Conservation (phyloP, 768 basidiomycete species). For the Phanerodontia chrysosporium region DNA sequence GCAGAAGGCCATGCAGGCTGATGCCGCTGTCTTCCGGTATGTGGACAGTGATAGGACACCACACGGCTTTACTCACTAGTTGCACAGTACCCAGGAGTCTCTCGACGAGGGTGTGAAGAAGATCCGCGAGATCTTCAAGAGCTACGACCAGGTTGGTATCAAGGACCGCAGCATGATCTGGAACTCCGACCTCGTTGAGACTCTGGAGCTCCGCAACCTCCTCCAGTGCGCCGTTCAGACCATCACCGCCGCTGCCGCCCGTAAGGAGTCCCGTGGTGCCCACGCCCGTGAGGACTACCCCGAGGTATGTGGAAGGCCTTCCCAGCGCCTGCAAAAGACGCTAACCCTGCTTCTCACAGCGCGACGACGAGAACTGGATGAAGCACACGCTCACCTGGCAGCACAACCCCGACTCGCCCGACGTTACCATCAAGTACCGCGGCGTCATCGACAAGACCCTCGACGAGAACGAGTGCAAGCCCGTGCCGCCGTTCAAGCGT, state of each 20-base stretch:
- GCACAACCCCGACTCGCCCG: constrained; percentile 65
- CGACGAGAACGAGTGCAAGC: constrained; percentile 95
- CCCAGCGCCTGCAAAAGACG: not conserved
- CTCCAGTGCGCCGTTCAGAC: constrained; percentile 96
- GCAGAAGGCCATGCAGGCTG: constrained; percentile 99
- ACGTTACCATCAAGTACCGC: constrained; percentile 89
- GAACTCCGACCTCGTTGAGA: constrained; percentile 98
- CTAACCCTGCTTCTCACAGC: constrained; percentile 37
- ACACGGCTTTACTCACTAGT: constrained; percentile 2
- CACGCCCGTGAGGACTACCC: constrained; percentile 98
- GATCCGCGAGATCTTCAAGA: constrained; percentile 81
- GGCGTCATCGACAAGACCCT: constrained; percentile 80
- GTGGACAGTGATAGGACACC: not conserved
- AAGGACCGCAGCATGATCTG: constrained; percentile 99
- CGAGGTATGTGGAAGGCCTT: constrained; percentile 50
- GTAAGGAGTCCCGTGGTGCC: constrained; percentile 97
- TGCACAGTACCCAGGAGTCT: constrained; percentile 70
- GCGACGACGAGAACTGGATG: constrained; percentile 94
- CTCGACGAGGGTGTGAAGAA: constrained; percentile 92
- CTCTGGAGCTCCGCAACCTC: constrained; percentile 93
- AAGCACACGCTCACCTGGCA: constrained; percentile 96
- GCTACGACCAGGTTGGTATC: constrained; percentile 87
- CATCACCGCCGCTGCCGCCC: constrained; percentile 86
- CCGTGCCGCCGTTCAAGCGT: constrained; percentile 97
- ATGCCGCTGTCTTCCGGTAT: constrained; percentile 95